These are phyloP conservation scores for Thelonectria discophora DNA, from an alignment of 2,329 filamentous ascomycete genomes.

Conservation along the genomic window DNA sequence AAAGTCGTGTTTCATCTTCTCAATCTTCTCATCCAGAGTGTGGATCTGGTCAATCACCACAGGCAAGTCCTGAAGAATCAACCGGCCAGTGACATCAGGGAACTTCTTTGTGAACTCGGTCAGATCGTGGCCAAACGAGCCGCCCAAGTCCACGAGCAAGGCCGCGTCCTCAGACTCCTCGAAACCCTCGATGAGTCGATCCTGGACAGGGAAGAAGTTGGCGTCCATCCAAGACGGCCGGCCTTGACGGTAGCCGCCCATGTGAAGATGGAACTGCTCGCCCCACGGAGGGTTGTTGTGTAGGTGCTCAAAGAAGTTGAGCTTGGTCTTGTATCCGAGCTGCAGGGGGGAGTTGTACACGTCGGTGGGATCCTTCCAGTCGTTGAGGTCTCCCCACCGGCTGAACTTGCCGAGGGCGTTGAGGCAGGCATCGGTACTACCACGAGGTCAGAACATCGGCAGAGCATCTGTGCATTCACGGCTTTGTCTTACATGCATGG, in stretches of 20 bases:
- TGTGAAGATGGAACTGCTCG: constrained; percentile 50
- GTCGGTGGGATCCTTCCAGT: constrained; percentile 45
- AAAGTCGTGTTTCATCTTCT: constrained; percentile 56
- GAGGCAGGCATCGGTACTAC: constrained; percentile 28
- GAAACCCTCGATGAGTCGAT: constrained; percentile 43
- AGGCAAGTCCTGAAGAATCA: constrained; percentile 60
- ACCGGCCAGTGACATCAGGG: constrained; percentile 49
- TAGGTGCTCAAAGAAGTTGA: constrained; percentile 48
- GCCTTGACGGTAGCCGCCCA: constrained; percentile 49
- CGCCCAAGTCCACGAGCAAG: constrained; percentile 49
- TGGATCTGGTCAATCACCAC: constrained; percentile 49
- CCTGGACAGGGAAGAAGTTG: constrained; percentile 48
- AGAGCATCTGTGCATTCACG: fast-evolving
- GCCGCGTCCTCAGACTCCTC: constrained; percentile 38
- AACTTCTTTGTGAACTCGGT: constrained; percentile 47
- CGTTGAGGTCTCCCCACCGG: constrained; percentile 42
- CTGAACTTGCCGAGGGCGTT: constrained; percentile 42
- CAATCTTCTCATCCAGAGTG: constrained; percentile 43
- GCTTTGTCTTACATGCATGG: constrained; percentile 41
- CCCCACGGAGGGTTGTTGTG: constrained; percentile 43
- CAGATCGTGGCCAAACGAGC: constrained; percentile 48
- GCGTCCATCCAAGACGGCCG: constrained; percentile 47
- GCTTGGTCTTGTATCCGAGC: constrained; percentile 46
- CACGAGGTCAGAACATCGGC: neutral
- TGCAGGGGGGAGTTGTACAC: constrained; percentile 43